Base-by-base conservation (phyloP, 495 filamentous ascomycete species). In the Poronia punctata region DNA sequence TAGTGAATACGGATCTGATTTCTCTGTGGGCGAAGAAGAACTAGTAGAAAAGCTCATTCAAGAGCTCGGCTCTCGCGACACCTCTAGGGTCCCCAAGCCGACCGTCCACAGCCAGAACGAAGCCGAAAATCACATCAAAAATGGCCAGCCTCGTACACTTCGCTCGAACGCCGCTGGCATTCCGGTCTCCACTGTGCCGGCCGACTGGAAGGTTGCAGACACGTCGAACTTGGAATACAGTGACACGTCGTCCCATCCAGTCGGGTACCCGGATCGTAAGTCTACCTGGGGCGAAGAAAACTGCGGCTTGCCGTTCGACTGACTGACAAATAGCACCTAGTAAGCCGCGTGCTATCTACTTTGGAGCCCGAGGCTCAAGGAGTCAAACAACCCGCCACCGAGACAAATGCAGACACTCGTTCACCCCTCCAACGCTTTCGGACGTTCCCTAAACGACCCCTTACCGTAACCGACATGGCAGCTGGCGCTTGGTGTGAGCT, bases 401-500 rank as follows among this genome's bases (percentile, higher is more conserved):
- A 43, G 45, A 14, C 37, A 16, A 17, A 26, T 5, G 7, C 40
- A 12, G 64, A 67, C 43, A 54, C 40, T 1, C 60, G 55, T 11
- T 61, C 73, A 5, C 73, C 72, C 5, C 40, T 77, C 8, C 52
- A 88, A 40, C 82, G 87, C 22, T 97, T 94, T 55, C 81, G 92
- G 16, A 78, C 75, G 2, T 71, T 74, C 15, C 85, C 85, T 0
- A 82, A 75, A 49, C 89, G 85, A 50, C 75, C 84, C 0, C 75
- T 98, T n/a, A 87, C 84, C 1, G 92, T 98, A 4, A 85, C 87
- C 2, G 92, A 98, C 60, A 57, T 98, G 28, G 75, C 90, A 2
- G 82, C 83, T 10, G 88, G 88, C 2, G 78, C 88, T 7, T 98
- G 92, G 92, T 98, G 92, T 58, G 93, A 98, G 59, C 62, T 96